Base-by-base conservation (phyloP, 805 yeast species). In the Kuraishia hungarica region DNA sequence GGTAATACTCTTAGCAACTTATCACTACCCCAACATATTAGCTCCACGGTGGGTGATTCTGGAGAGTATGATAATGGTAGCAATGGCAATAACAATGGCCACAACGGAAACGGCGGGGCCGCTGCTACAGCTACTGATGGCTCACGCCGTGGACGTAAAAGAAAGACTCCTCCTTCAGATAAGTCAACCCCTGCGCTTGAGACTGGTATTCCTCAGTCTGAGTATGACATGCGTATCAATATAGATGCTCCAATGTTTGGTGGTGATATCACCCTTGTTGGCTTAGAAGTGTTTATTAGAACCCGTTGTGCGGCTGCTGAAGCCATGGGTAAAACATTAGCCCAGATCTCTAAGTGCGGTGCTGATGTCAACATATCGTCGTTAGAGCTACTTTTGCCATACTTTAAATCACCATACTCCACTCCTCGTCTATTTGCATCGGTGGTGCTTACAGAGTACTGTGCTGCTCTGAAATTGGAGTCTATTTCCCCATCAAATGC, bases 241-340 rank as follows among this genome's bases (percentile, higher is more conserved):
- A 92, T 94, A 57, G 99, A 94, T 71, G 87, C 96, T 2, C 97
- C 98, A 3, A 86, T 94, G 68, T 81, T 87, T 56, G 80, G 83
- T 50, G 99, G 99, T 63, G 99, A 94, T 70, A 87, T 94, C 19
- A 83, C 91, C 54, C 74, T 94, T 26, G 83, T 94, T 39, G 97
- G 96, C 0, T 70, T 77, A 51, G 92, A 89, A 28, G 81, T 81
- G 1, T 80, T 94, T 56, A 74, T 90, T 39, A 77, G 86, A 51
- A 87, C 96, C 2, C 85, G 94, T 68, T 75, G 88, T 17, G 80
- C 84, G 13, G 88, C 92, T 3, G 84, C 97, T 0, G 73, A 72
- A 39, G 94, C 96, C 0, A 75, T 86, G 62, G 98, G 98, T 28
- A 71, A 75, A 54, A 77, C 83, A 0, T 66, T 87, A 35, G 78